These are phyloP conservation scores for Aspergillus baeticus DNA, from an alignment of 495 filamentous ascomycete genomes.

Conservation along the genomic window DNA sequence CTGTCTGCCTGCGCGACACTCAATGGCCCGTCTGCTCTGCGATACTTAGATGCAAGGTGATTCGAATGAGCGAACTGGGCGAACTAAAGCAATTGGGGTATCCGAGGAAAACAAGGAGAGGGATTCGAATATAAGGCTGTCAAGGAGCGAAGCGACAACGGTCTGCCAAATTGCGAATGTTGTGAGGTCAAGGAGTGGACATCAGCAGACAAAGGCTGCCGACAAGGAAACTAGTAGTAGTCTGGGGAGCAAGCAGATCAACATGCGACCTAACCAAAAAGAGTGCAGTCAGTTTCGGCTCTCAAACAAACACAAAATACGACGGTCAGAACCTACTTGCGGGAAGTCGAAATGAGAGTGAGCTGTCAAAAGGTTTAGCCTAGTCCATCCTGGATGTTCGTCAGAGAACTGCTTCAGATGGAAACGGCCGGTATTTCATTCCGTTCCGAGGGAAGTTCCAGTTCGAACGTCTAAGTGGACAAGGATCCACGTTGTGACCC, in stretches of 20 bases:
- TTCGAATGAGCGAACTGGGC: not conserved
- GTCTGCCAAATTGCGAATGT: not conserved
- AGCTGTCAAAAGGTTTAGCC: not conserved
- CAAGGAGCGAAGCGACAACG: conserved; percentile 14
- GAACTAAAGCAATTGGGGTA: not conserved
- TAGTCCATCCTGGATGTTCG: conserved; percentile 15
- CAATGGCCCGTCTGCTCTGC: not conserved
- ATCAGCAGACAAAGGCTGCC: conserved; percentile 24
- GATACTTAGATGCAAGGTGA: not conserved
- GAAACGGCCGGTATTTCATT: conserved; percentile 15
- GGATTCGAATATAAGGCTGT: not conserved
- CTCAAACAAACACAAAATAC: not conserved
- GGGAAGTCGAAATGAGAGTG: not conserved
- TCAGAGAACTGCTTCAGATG: conserved; percentile 7
- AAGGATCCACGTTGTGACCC: conserved; percentile 26
- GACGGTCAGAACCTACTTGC: not conserved
- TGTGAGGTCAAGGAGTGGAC: conserved; percentile 30
- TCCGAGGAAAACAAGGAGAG: not conserved
- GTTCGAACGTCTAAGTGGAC: conserved; percentile 1
- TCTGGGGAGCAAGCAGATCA: conserved; percentile 1
- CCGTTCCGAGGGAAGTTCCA: conserved; percentile 11
- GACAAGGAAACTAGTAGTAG: conserved; percentile 22
- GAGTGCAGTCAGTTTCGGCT: not conserved
- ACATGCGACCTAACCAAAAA: conserved; percentile 9
- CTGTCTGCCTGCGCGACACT: conserved; percentile 27